Base-by-base conservation (phyloP, 805 yeast species). In the Schwanniomyces sp. region DNA sequence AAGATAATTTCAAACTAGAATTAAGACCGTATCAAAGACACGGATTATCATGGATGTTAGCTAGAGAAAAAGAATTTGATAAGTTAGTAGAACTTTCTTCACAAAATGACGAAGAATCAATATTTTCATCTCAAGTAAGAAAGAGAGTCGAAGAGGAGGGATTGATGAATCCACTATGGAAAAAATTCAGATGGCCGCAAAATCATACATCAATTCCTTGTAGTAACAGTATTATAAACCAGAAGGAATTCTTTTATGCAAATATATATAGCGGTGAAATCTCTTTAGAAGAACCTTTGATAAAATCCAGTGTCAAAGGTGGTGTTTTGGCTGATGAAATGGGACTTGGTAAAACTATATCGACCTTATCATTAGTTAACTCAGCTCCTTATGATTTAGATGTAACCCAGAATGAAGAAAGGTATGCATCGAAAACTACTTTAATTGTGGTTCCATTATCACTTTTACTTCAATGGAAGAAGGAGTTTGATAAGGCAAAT, bases 271-370 rank as follows among this genome's bases (percentile, higher is more conserved):
- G 86, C 46, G 97, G 97, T 4, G 91, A 87, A 47, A 79, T 92
- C 46, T 81, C 92, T 0, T 55, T 80, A 12, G 76, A 78, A 18
- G 81, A 79, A 51, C 97, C 97, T 1, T 56, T 82, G 10, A 70
- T 90, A 36, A 80, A 76, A 48, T 74, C 84, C 1, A 58, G 78
- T 16, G 76, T 85, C 42, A 74, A 75, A 42, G 97, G 98, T 32
- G 98, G 98, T 2, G 87, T 91, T 17, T 69, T 91, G 12, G 96
- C 97, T 0, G 98, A 91, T 69, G 98, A 91, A 63, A 91, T 91
- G 98, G 98, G 98, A 0, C 73, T 91, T 7, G 98, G 98, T 38
- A 91, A 91, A 61, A 91, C 98, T 0, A 86, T 91, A 21, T 86
- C 96, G 1, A 82, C 96, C 0, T 66, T 90, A 44, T 78, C 97